Percentiles rank a stretch among this genome's conserved stretches.
Evolutionary conservation across 2,329 filamentous ascomycete genomes (phyloP).

Genomic region (Colletotrichum costaricense): DNA sequence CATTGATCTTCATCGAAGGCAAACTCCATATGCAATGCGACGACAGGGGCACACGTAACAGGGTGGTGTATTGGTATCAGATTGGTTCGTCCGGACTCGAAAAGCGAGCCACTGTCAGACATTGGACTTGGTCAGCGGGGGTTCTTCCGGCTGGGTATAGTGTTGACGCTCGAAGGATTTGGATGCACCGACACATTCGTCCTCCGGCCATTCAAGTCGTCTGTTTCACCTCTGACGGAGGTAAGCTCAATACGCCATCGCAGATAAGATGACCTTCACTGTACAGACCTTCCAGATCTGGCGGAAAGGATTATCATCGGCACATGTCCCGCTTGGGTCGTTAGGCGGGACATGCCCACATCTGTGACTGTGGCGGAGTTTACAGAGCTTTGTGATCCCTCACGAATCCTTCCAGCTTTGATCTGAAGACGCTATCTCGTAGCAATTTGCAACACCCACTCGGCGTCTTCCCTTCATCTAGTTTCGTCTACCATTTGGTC

Average conservation of each 20-base stretch:
- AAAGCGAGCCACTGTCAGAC: not conserved
- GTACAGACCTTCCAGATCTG: slow-evolving; percentile 24
- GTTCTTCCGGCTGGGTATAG: not conserved
- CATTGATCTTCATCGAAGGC: not conserved
- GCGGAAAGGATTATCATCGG: slow-evolving; percentile 3
- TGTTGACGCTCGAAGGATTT: not conserved
- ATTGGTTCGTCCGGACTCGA: not conserved
- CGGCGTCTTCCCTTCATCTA: not conserved
- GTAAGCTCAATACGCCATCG: not conserved
- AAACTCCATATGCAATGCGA: not conserved
- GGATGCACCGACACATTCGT: not conserved
- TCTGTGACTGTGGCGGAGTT: not conserved
- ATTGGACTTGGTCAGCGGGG: not conserved
- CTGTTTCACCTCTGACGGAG: not conserved
- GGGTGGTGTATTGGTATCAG: not conserved
- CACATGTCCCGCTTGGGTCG: no score
- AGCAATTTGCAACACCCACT: not conserved
- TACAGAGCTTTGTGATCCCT: not conserved
- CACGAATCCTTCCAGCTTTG: not conserved
- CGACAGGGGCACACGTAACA: not conserved
- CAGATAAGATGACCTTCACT: slow-evolving; percentile 1
- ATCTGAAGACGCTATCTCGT: no score
- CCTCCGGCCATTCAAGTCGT: not conserved
- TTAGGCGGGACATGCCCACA: not conserved
- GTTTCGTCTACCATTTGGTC: not conserved